phyloP scores from a whole-genome alignment of 2,329 filamentous ascomycete species.

The Diplodia intermedia region DNA sequence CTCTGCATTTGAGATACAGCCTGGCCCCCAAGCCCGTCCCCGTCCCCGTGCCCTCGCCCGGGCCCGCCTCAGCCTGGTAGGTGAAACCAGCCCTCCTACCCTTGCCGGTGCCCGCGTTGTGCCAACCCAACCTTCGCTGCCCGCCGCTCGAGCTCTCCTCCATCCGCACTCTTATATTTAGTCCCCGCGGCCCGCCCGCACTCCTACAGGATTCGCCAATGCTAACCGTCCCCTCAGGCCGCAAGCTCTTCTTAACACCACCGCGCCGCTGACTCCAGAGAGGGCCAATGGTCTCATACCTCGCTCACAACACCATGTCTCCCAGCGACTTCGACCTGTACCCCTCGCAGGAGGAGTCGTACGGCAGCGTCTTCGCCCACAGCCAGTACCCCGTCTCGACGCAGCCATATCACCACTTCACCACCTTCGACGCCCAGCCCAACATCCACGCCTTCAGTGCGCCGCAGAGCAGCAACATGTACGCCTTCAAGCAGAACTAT shows the following conservation, averaged over 20 bases:
- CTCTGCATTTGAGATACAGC: slow-evolving; percentile 30
- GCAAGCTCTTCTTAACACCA: slow-evolving; percentile 14
- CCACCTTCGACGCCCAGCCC: slow-evolving; percentile 48
- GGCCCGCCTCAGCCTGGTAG: slow-evolving; percentile 21
- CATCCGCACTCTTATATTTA: slow-evolving; percentile 33
- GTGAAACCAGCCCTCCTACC: slow-evolving; percentile 21
- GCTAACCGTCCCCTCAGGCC: slow-evolving; percentile 27
- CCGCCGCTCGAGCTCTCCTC: slow-evolving; percentile 28
- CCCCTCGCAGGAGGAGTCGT: slow-evolving; percentile 38
- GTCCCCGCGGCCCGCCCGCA: slow-evolving; percentile 30
- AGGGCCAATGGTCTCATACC: slow-evolving; percentile 46
- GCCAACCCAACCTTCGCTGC: slow-evolving; percentile 19
- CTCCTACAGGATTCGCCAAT: slow-evolving; percentile 31
- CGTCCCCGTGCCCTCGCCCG: neutral
- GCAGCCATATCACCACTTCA: slow-evolving; percentile 41
- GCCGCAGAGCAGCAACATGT: slow-evolving; percentile 39
- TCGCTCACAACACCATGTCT: slow-evolving; percentile 40
- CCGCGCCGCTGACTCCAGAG: slow-evolving; percentile 1
- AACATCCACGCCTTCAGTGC: slow-evolving; percentile 46
- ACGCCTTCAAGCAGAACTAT: slow-evolving; percentile 43
- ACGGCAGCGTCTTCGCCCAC: slow-evolving; percentile 42
- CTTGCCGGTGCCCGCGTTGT: neutral
- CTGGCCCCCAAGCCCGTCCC: slow-evolving; percentile 16
- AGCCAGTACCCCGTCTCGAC: slow-evolving; percentile 40
- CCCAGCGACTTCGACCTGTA: slow-evolving; percentile 50